Evolutionary conservation across 1,139 yeast genomes (phyloP), one percentile per base, ranked within the genome.

Genomic region (Yamadazyma taylorii): DNA sequence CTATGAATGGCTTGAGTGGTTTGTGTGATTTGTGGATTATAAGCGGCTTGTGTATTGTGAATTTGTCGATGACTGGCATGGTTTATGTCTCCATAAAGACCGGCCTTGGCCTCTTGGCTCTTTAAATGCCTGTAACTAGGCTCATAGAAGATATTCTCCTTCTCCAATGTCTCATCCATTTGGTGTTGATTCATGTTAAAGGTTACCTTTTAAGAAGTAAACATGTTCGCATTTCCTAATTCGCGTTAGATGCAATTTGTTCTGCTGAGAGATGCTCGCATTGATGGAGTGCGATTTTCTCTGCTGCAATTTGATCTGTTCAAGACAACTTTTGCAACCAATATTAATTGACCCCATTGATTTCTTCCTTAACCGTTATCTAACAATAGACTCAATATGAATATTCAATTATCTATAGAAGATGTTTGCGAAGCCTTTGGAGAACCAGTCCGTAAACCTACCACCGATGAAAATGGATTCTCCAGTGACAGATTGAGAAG

Each of bases 121-220:
- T 19, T 19, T 8, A 19, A 8, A 19, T 19, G 21, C 8, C 21
- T 8, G 8, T 19, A n/a, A 5, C 5, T 25, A 4, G 28, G 16
- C 11, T 14, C 30, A 17, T 27, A 27, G 21, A 27, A 27, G n/a
- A 27, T 17, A 27, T 27, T 27, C 21, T 27, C 30, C 21, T 27
- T 15, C 21, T 27, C 30, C 10, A 19, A 19, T 6, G 8, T 8
- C 21, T 27, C 30, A 8, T 14, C 6, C 28, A 12, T 25, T 4
- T 25, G 17, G n/a, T 25, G 5, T 10, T 7, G 28, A 25, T n/a
- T 25, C 15, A 13, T 27, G 10, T 25, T 25, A 25, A 11, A 12
- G n/a, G 28, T 25, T 25, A 11, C 28, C 28, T 8, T 16, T 13
- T 15, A 16, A 16, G 10, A 25, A 5, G 10, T 25, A 25, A 25